Evolutionary conservation across 2,329 filamentous ascomycete genomes (phyloP), one percentile per base, ranked within the genome.

Genomic region (Aspergillus calidoustus): DNA sequence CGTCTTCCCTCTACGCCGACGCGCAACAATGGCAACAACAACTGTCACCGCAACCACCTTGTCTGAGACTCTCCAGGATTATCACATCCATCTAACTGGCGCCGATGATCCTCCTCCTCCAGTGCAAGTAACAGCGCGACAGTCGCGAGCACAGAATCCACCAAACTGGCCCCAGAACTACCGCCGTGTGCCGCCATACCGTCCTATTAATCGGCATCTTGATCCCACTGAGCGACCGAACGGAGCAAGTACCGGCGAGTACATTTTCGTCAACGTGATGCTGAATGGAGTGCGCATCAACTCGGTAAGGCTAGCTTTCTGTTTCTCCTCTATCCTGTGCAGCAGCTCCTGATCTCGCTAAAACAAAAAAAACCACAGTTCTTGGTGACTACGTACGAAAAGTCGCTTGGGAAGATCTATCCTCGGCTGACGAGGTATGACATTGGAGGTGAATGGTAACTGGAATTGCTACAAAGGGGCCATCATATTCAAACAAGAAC

Each of bases 211-310:
- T 54, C 34, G 41, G 28, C 28, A 54, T 25, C 28, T 54, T 19
- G 52, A 54, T 44, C 34, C 41, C 17, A 9, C 34, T 15, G 52
- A 54, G 22, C 31, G 52, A n/a, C 52, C 52, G 31, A 54, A 54
- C 34, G 52, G 52, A 23, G 31, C 52, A 11, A 54, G 25, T 44
- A 44, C 52, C 9, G 31, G 15, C 9, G 52, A 54, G 22, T 54
- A 44, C 9, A 41, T 54, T 17, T 54, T 54, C 43, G 52, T 54
- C 9, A 54, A 54, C 43, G 52, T 54, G n/a, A 54, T 54, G 52
- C 19, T 54, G 19, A 54, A 54, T 38, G 52, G 52, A 22, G 52
- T 54, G 52, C 52, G 52, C 17, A 23, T 54, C 17, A 54, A 54
- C 19, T 54, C 52, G 31, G 52, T 54, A 43, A 43, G 52, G 22